Evolutionary conservation across 257 asterid genomes (phyloP), one percentile per base, ranked within the genome.

Genomic region (Solanum ossicruentum): DNA sequence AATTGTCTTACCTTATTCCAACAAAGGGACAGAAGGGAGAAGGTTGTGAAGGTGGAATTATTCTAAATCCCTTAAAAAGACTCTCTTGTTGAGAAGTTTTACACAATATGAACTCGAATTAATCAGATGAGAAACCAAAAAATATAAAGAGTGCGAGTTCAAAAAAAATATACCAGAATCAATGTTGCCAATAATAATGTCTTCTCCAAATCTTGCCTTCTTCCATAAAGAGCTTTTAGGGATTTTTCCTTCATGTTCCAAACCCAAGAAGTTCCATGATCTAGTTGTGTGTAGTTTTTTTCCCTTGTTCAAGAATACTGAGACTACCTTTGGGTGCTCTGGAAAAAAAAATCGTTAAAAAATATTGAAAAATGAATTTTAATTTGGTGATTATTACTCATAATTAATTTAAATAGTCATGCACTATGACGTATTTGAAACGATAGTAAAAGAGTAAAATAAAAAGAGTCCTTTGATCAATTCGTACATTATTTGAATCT

Each of bases 231-330:
- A 95, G 54, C 86, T 45, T 6, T 89, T 84, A 17, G 58, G 88
- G 81, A 93, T 86, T 86, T 17, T 51, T 0, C 97, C 98, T 78
- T 89, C 88, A 43, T 56, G 39, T 84, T 96, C 98, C 10, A 95
- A 91, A 70, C 95, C 98, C 83, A 96, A 85, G 73, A 96, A 96
- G 56, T 93, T 94, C 99, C 99, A 95, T 72, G 99, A 95, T 86
- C 98, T 92, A 8, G 99, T 96, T 79, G 99, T 96, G 91, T 96
- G 98, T 56, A 96, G 66, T 87, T 91, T 88, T 45, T 91, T 91
- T 12, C 95, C 98, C 72, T 84, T 92, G 88, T 96, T 95, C 89
- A 93, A 87, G 90, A 96, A 93, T 17, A 96, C 93, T 8, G 99
- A 95, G 26, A 93, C 86, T 75, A 96, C 98, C 54, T 80, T 56